Evolutionary conservation across 202 grass and related monocot genomes (phyloP).

Genomic region (Hordeum pubiflorum): DNA sequence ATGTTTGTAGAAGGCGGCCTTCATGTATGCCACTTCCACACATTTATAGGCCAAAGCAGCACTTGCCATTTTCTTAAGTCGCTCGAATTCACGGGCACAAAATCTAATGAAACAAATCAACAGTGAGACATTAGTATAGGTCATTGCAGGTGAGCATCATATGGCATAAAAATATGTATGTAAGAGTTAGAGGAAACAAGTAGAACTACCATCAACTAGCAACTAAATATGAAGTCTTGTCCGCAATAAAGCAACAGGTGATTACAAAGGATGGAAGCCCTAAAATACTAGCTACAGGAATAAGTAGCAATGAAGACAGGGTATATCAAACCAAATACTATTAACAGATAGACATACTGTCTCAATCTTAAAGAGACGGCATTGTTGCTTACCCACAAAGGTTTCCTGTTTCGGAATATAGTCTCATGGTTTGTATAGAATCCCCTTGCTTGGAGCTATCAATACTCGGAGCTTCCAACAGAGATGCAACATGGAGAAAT

Average conservation of each 20-base stretch:
- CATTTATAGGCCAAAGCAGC: constrained; percentile 94
- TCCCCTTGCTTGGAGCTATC: constrained; percentile 69
- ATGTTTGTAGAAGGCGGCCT: constrained; percentile 78
- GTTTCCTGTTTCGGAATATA: constrained; percentile 90
- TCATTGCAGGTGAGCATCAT: neutral
- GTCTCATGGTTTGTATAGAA: constrained; percentile 43
- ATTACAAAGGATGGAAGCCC: constrained; percentile 5
- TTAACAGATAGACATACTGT: neutral
- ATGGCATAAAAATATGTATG: constrained; percentile 10
- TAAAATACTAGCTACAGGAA: constrained; percentile 6
- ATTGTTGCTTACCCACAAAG: constrained; percentile 61
- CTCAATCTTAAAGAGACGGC: constrained; percentile 8
- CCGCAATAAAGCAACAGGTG: neutral
- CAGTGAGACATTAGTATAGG: constrained; percentile 24
- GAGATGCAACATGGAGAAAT: constrained; percentile 79
- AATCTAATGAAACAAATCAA: constrained; percentile 61
- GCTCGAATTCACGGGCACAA: constrained; percentile 71
- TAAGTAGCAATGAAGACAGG: constrained; percentile 9
- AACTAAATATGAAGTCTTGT: neutral
- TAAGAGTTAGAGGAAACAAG: neutral
- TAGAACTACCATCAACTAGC: neutral
- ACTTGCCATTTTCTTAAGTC: constrained; percentile 75
- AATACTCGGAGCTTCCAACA: constrained; percentile 53
- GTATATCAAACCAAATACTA: constrained; percentile 1
- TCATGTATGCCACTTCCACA: constrained; percentile 90